Conservation (phyloP, 495 filamentous ascomycete genomes). For the Penicillium daleae region DNA sequence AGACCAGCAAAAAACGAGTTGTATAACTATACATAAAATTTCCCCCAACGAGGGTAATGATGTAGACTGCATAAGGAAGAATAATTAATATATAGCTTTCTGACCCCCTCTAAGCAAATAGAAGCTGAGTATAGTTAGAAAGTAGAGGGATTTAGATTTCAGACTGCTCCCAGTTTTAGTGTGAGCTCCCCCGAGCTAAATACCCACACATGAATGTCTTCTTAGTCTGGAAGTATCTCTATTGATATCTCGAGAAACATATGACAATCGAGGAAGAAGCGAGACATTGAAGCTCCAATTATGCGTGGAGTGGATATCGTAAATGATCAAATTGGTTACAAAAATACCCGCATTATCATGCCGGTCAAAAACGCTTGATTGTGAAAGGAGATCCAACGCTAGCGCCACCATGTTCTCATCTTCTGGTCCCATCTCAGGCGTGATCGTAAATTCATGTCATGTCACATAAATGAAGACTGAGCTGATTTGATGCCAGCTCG, state of each 20-base stretch:
- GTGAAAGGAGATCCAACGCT: background rate
- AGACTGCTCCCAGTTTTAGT: too few relatives aligned
- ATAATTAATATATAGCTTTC: too few relatives aligned
- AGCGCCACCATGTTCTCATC: background rate
- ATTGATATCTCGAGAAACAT: background rate
- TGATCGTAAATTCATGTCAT: background rate
- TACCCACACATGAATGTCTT: background rate
- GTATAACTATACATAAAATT: too few relatives aligned
- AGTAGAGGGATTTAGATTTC: too few relatives aligned
- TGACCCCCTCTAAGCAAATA: too few relatives aligned
- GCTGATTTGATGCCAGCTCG: background rate
- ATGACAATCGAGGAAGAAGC: background rate
- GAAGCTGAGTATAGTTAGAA: too few relatives aligned
- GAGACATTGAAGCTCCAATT: background rate
- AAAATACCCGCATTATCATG: background rate
- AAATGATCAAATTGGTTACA: background rate
- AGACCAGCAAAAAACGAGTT: too few relatives aligned
- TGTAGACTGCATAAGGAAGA: too few relatives aligned
- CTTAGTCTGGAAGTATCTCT: background rate
- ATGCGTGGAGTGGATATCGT: background rate
- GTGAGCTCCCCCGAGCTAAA: too few relatives aligned
- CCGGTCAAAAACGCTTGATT: background rate
- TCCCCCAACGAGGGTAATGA: too few relatives aligned
- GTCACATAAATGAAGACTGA: background rate
- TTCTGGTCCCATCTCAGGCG: background rate